A percentile compares a stretch with the other conserved stretches of the same genome.
phyloP scores from a whole-genome alignment of 495 filamentous ascomycete genomes.

The Neurospora intermedia region DNA sequence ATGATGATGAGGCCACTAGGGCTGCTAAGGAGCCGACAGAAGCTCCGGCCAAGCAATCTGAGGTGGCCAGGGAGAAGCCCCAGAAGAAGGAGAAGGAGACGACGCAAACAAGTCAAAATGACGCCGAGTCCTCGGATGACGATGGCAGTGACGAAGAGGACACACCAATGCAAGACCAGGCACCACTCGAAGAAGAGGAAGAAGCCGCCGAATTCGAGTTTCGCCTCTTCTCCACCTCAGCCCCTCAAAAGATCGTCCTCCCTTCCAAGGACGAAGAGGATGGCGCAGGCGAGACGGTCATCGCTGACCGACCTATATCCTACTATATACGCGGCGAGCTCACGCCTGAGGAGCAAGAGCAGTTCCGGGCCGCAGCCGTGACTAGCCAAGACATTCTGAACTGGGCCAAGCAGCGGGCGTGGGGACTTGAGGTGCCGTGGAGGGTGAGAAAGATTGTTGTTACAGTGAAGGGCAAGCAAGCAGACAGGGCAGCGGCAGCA shows the following conservation, averaged over 20 bases:
- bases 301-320: constrained; percentile 27
- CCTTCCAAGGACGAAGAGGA: constrained; percentile 13
- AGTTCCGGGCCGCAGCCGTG: constrained; percentile 32
- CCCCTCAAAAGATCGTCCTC: constrained; percentile 26
- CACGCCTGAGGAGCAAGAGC: constrained; percentile 14
- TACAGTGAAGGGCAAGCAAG: constrained; percentile 1
- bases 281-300: constrained; percentile 27
- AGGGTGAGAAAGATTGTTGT: constrained; percentile 32
- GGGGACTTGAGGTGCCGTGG: constrained; percentile 47
- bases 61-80: not conserved
- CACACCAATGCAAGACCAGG: not conserved
- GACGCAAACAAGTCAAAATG: not conserved
- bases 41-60: not conserved
- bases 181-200: constrained; percentile 6
- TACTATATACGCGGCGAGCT: constrained; percentile 35
- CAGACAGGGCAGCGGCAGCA: not conserved
- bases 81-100: not conserved
- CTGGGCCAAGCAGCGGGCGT: constrained; percentile 30
- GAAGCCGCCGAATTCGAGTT: constrained; percentile 38
- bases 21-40: not conserved
- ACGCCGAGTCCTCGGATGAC: not conserved
- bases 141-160: not conserved
- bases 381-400: constrained; percentile 33
- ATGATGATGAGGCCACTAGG: not conserved
- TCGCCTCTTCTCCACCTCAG: constrained; percentile 39